Conservation (phyloP, 75 land plant genomes). For the Pinus tabuliformis region DNA sequence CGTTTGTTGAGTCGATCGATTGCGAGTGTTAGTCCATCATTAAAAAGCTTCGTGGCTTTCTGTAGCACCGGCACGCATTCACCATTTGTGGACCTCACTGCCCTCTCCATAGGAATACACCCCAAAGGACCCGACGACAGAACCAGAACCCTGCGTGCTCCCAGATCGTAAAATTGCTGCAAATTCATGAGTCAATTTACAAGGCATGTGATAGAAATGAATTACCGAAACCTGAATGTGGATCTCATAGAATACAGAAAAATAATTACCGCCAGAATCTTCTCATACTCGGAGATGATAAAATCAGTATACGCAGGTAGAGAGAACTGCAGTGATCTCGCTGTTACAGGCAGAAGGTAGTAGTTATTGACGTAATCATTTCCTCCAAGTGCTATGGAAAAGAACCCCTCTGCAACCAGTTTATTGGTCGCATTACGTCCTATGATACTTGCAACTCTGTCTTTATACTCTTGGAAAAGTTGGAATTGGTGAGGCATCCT, state of each 20-base stretch:
- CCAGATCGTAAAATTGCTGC: slow-evolving; percentile 54
- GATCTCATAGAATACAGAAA: background rate
- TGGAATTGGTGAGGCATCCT: no score
- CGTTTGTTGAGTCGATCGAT: slow-evolving; percentile 13
- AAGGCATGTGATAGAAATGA: no score
- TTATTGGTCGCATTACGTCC: slow-evolving; percentile 25
- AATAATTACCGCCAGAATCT: slow-evolving; percentile 47
- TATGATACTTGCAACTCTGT: slow-evolving; percentile 23
- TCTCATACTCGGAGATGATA: slow-evolving; percentile 26
- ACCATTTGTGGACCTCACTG: slow-evolving; percentile 20
- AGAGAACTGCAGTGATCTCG: slow-evolving; percentile 41
- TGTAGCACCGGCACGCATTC: slow-evolving; percentile 19
- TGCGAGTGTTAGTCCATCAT: slow-evolving; percentile 3
- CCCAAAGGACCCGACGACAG: slow-evolving; percentile 68
- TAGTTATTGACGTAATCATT: slow-evolving; percentile 91
- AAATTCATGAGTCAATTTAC: background rate
- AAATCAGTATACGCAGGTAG: slow-evolving; percentile 43
- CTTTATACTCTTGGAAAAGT: no score
- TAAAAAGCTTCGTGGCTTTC: slow-evolving; percentile 14
- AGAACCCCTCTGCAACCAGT: slow-evolving; percentile 34
- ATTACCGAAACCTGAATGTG: no score
- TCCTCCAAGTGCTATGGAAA: slow-evolving; percentile 46
- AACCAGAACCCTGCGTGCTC: slow-evolving; percentile 54
- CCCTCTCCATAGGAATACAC: slow-evolving; percentile 68
- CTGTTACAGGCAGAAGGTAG: slow-evolving; percentile 44